phyloP scores from a whole-genome alignment of 1,284 basidiomycete genomes.

The Amylostereum chailletii region DNA sequence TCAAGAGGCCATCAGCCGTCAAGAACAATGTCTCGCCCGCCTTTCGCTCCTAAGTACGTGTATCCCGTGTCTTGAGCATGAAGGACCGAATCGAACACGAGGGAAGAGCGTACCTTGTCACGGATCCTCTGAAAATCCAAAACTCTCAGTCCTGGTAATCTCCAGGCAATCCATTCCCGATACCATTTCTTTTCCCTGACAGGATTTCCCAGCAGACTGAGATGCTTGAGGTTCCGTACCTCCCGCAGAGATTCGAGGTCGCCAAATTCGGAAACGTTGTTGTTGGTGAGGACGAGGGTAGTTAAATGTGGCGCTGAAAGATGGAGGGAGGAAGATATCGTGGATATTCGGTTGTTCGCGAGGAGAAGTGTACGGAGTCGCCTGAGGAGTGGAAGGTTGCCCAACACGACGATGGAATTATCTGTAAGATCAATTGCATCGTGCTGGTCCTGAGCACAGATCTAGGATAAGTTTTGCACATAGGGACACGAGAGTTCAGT shows the following conservation, averaged over 20 bases:
- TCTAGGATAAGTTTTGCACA: conserved; percentile 10
- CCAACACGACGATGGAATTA: conserved; percentile 86
- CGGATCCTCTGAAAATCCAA: conserved; percentile 96
- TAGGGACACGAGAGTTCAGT: conserved; percentile 11
- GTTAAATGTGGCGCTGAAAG: conserved; percentile 80
- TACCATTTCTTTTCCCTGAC: conserved; percentile 93
- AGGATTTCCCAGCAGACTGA: conserved; percentile 86
- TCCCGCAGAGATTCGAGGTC: conserved; percentile 81
- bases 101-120: conserved; percentile 69
- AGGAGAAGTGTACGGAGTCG: conserved; percentile 75
- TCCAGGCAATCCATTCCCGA: conserved; percentile 88
- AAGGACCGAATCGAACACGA: background rate
- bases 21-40: conserved; percentile 69
- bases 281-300: conserved; percentile 75
- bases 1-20: conserved; percentile 68
- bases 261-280: conserved; percentile 68
- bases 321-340: conserved; percentile 74
- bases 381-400: conserved; percentile 79
- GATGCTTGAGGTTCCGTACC: conserved; percentile 70
- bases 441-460: conserved; percentile 65
- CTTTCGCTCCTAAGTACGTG: conserved; percentile 57
- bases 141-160: conserved; percentile 79
- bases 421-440: conserved; percentile 95
- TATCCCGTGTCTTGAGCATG: background rate
- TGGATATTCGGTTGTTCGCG: conserved; percentile 82